Evolutionary conservation across 139 green algal species (phyloP), one percentile per base, ranked within the genome.

Genomic region (Helicosporidium sp.): DNA sequence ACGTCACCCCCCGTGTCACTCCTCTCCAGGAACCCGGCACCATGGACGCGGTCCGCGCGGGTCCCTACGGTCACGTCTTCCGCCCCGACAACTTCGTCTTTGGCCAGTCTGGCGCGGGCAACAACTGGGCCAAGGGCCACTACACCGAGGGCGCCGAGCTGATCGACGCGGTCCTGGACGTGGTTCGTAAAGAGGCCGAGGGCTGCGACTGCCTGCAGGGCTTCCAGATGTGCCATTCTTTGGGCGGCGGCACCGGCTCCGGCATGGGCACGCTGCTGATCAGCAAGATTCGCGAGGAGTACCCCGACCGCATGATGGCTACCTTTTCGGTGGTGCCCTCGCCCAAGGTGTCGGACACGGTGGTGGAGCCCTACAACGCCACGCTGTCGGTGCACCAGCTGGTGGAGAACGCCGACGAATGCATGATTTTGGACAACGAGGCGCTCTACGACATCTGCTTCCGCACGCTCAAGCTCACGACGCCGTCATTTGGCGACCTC

Each of bases 391-490:
- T 99, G 6, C 90, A 99, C 66, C 90, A 94, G 76, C 70, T 99
- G 66, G 90, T 99, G 41, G 90, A 99, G 79, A 97, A 97, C 55
- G 90, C 90, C 23, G 90, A 99, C 50, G 90, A 99, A 77, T 97
- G 89, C 75, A 94, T 99, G 81, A 80, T 99, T 33, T 74, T 98
- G 2, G 81, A 93, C 50, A 95, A 95, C 54, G 83, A 94, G 72
- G 88, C 88, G 7, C 80, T 97, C 55, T 97, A 97, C 61, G 89
- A 97, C 75, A 98, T 98, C 60, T 97, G 89, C 85, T 97, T 96
- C 85, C 75, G 87, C 52, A 97, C 88, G 49, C 73, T 97, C 28
- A 97, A 97, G 75, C 77, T 97, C 33, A 94, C 89, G 35, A 97
- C 84, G 5, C 88, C 88, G 33, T 94, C 87, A 48, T 97, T 93